Conservation (phyloP, 2,329 filamentous ascomycete genomes). For the Aspergillus phoenicis region DNA sequence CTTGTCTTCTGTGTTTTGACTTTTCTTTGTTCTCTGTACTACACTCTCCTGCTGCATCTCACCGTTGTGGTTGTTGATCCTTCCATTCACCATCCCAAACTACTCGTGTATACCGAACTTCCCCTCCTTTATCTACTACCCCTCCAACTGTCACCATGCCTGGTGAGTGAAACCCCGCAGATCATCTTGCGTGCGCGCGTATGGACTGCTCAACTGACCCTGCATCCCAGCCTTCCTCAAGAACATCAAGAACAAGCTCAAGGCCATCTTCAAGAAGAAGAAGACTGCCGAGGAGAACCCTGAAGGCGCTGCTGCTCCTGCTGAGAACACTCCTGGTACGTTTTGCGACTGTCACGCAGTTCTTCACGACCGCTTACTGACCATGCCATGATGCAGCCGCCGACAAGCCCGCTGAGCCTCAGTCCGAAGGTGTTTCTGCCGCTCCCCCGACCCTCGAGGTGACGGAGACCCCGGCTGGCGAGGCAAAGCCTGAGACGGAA, state of each 20-base stretch:
- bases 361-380: not conserved
- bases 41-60: not conserved
- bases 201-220: not conserved
- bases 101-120: not conserved
- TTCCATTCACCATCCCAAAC: not conserved
- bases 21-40: not conserved
- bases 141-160: slow-evolving; percentile 29
- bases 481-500: slow-evolving; percentile 11
- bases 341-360: not conserved
- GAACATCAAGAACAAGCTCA: slow-evolving; percentile 38
- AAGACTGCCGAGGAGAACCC: slow-evolving; percentile 23
- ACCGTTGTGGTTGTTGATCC: not conserved
- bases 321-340: slow-evolving; percentile 22
- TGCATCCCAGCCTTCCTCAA: slow-evolving; percentile 31
- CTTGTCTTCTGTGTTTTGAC: not conserved
- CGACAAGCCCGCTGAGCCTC: slow-evolving; percentile 11
- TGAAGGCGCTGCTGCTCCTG: slow-evolving; percentile 15
- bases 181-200: not conserved
- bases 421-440: slow-evolving; percentile 6
- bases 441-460: slow-evolving; percentile 3
- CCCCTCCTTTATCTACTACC: not conserved
- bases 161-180: slow-evolving; percentile 21
- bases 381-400: slow-evolving; percentile 1
- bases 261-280: slow-evolving; percentile 38
- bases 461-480: slow-evolving; percentile 12